Conservation (phyloP, 1,284 basidiomycete genomes). For the Ustilago bromivora region DNA sequence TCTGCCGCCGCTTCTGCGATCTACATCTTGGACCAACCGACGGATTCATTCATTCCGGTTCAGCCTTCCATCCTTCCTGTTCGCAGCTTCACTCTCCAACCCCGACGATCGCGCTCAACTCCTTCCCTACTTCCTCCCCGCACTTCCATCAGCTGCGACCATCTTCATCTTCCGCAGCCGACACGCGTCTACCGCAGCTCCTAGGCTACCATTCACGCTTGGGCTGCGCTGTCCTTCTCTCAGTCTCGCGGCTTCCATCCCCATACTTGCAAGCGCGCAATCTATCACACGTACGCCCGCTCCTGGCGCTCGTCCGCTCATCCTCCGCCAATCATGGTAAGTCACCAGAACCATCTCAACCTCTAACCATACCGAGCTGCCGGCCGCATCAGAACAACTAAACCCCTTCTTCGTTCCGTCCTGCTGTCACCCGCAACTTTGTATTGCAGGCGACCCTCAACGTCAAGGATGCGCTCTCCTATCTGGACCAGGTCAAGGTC, state of each 20-base stretch:
- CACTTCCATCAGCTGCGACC: neutral
- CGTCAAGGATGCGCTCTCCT: conserved; percentile 90
- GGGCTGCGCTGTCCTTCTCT: neutral
- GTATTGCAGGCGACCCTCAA: conserved; percentile 67
- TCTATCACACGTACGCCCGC: neutral
- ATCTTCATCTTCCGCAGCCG: neutral
- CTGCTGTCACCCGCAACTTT: neutral
- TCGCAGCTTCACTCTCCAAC: neutral
- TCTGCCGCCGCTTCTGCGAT: conserved; percentile 1
- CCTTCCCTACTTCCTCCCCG: neutral
- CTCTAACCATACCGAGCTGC: neutral
- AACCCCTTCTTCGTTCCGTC: neutral
- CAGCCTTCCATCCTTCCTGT: neutral
- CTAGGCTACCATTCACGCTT: conserved; percentile 7
- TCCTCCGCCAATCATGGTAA: conserved; percentile 38
- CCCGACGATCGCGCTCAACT: neutral
- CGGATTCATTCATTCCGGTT: neutral
- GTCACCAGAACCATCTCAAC: neutral
- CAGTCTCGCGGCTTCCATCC: neutral
- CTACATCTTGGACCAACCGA: conserved; percentile 3
- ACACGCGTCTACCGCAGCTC: neutral
- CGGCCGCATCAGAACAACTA: neutral
- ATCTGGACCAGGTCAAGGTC: conserved; percentile 92
- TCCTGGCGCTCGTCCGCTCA: conserved; percentile 24
- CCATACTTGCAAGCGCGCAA: neutral